phyloP scores from a whole-genome alignment of 139 green algal genomes.

The Chlorokybus atmophyticus region DNA sequence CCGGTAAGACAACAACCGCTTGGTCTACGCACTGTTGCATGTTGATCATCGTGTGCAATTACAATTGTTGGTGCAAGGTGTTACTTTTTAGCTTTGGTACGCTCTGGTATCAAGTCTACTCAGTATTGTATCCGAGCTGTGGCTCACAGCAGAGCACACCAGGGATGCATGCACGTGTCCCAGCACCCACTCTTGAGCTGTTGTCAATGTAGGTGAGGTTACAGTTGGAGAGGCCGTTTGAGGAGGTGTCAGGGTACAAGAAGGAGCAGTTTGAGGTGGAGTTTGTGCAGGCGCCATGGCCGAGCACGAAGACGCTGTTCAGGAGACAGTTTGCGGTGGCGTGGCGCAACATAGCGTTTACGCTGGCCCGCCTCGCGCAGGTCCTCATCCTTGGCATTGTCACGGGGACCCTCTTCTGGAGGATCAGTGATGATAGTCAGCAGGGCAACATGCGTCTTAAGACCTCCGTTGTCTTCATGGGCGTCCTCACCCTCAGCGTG shows the following conservation, averaged over 20 bases:
- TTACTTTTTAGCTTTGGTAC: too few relatives aligned
- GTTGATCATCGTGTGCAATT: too few relatives aligned
- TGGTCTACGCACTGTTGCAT: too few relatives aligned
- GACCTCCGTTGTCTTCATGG: conserved; percentile 12
- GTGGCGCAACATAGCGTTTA: conserved; percentile 6
- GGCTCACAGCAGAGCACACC: too few relatives aligned
- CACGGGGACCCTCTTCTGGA: conserved; percentile 21
- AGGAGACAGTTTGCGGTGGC: conserved; percentile 6
- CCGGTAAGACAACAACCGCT: too few relatives aligned
- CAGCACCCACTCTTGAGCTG: too few relatives aligned
- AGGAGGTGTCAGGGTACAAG: too few relatives aligned
- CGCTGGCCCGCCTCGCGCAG: conserved; percentile 1
- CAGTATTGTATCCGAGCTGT: too few relatives aligned
- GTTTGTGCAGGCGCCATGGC: conserved; percentile 2
- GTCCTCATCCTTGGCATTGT: conserved; percentile 18
- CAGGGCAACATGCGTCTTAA: conserved; percentile 7
- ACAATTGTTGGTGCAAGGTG: too few relatives aligned
- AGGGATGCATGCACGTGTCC: too few relatives aligned
- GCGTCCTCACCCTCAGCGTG: conserved; percentile 7
- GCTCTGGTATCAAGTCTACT: too few relatives aligned
- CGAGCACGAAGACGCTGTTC: conserved; percentile 9
- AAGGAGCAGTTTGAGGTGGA: conserved; percentile 9
- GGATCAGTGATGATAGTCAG: background rate
- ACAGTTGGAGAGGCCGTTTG: conserved; percentile 1
- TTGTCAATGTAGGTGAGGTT: too few relatives aligned